phyloP scores from a whole-genome alignment of 2,329 filamentous ascomycete genomes.

The Tolypocladium paradoxum region DNA sequence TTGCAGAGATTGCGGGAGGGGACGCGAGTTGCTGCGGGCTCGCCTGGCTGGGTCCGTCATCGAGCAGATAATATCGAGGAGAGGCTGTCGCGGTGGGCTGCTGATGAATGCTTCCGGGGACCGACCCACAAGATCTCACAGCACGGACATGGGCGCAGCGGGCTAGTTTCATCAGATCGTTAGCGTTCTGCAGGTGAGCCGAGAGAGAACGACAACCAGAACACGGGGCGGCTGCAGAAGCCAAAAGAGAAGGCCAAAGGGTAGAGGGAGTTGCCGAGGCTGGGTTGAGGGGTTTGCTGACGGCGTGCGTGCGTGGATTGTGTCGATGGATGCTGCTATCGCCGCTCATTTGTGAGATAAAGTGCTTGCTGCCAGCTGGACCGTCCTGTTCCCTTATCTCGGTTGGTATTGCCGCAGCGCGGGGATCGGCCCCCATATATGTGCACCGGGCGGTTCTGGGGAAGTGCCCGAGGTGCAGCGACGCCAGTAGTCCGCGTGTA shows the following conservation, averaged over 20 bases:
- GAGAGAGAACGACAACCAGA: neutral
- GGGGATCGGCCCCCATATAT: neutral
- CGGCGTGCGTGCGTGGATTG: neutral
- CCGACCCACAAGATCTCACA: conserved; percentile 2
- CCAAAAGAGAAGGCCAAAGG: neutral
- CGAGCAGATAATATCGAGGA: neutral
- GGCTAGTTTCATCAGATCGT: conserved; percentile 3
- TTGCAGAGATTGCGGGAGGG: neutral
- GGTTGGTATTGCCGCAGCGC: neutral
- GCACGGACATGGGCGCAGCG: conserved; percentile 2
- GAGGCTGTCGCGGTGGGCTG: neutral
- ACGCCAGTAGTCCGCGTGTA: neutral
- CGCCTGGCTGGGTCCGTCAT: neutral
- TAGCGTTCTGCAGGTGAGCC: neutral
- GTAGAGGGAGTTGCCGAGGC: no score
- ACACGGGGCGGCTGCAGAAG: neutral
- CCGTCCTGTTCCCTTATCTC: neutral
- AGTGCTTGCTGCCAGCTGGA: no score
- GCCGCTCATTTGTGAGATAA: neutral
- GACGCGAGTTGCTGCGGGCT: neutral
- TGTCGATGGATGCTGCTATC: neutral
- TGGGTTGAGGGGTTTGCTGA: neutral
- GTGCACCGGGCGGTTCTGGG: neutral
- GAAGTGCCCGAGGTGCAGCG: neutral
- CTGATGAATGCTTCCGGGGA: neutral